Conservation (phyloP, 805 yeast genomes). For the Cyberlindnera saturnus region DNA sequence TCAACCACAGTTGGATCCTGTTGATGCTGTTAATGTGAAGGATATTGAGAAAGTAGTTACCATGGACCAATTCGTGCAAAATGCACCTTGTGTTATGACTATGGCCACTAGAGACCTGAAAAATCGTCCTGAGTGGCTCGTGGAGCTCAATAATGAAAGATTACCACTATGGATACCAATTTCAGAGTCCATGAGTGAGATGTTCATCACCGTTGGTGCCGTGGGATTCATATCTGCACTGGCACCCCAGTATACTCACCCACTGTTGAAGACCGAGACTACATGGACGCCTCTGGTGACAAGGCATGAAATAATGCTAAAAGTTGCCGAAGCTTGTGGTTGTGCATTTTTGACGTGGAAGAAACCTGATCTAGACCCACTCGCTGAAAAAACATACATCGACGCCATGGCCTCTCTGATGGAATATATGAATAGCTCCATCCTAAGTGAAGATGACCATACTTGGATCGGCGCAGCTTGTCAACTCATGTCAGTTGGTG, state of each 20-base stretch:
- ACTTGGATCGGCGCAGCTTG: constrained; percentile 37
- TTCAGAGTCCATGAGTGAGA: constrained; percentile 2
- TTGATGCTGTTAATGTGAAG: too few species aligned
- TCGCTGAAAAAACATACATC: constrained; percentile 23
- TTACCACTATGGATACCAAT: constrained; percentile 4
- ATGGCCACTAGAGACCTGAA: not conserved
- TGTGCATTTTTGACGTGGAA: constrained; percentile 31
- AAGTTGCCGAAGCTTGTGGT: constrained; percentile 35
- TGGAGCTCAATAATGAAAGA: not conserved
- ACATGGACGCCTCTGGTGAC: constrained; percentile 32
- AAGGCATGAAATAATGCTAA: constrained; percentile 26
- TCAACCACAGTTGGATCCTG: too few species aligned
- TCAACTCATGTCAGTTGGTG: constrained; percentile 32
- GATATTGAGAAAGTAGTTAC: too few species aligned
- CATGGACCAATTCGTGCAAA: not conserved
- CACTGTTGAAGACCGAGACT: constrained; percentile 32
- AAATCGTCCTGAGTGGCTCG: not conserved
- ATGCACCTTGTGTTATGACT: not conserved
- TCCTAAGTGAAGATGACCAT: constrained; percentile 13
- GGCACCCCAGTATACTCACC: constrained; percentile 37
- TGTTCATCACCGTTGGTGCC: constrained; percentile 25
- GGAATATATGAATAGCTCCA: not conserved
- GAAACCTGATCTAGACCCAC: constrained; percentile 20
- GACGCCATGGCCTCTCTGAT: constrained; percentile 18
- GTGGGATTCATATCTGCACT: constrained; percentile 35